These are phyloP conservation scores for Pestalotiopsis sp. DNA, from an alignment of 2,329 filamentous ascomycete species.

Conservation along the genomic window DNA sequence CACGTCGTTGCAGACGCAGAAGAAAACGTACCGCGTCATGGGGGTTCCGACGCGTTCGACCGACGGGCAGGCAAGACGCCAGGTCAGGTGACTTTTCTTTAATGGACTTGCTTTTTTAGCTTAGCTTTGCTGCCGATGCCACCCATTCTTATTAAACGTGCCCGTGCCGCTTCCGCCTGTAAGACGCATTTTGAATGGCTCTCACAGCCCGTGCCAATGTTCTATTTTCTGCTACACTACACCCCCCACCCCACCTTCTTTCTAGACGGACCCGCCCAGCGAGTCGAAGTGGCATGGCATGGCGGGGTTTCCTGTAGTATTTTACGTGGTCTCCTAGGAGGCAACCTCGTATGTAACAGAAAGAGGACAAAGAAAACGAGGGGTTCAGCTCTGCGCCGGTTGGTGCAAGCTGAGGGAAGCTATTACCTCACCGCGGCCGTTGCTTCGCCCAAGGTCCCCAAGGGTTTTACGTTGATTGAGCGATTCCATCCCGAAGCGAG, in stretches of 20 bases:
- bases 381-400: not conserved
- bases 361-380: conserved; percentile 2
- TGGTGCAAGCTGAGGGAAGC: not conserved
- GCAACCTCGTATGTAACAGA: conserved; percentile 2
- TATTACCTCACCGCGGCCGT: conserved; percentile 1
- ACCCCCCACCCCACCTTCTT: not conserved
- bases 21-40: not conserved
- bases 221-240: not conserved
- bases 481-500: not conserved
- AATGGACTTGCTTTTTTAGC: conserved; percentile 8
- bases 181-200: not conserved
- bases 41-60: not conserved
- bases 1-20: not conserved
- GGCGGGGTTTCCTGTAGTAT: not conserved
- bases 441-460: not conserved
- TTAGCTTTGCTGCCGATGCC: not conserved
- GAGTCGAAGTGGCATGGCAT: not conserved
- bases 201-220: not conserved
- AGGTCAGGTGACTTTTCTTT: conserved; percentile 10
- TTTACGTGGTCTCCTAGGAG: not conserved
- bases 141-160: not conserved
- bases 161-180: not conserved
- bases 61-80: not conserved
- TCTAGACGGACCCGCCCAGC: not conserved
- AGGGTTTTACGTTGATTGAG: not conserved